phyloP scores from a whole-genome alignment of 2,329 filamentous ascomycete genomes.

The Reticulascus tulasneorum region DNA sequence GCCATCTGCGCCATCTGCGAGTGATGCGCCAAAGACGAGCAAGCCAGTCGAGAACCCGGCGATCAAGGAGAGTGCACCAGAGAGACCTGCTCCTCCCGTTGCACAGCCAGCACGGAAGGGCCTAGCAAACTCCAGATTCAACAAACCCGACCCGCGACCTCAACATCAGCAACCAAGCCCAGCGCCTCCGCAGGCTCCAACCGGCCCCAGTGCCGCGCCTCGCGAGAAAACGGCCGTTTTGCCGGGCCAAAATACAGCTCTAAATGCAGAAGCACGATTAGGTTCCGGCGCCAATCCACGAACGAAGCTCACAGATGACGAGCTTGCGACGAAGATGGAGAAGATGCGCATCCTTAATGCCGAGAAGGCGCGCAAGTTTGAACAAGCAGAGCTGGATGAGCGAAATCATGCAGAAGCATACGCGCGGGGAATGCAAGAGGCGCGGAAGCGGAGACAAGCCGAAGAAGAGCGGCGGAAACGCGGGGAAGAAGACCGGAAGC shows the following conservation, averaged over 20 bases:
- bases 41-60: conserved; percentile 3
- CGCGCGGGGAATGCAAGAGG: conserved; percentile 53
- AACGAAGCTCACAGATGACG: conserved; percentile 55
- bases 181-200: conserved; percentile 3
- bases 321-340: conserved; percentile 57
- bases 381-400: conserved; percentile 55
- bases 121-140: conserved; percentile 9
- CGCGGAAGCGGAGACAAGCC: conserved; percentile 44
- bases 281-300: conserved; percentile 56
- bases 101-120: not conserved
- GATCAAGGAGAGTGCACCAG: not conserved
- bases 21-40: not conserved
- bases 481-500: conserved; percentile 48
- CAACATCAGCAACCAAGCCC: conserved; percentile 3
- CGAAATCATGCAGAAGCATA: conserved; percentile 51
- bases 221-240: conserved; percentile 18
- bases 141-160: conserved; percentile 9
- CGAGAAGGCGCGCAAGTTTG: conserved; percentile 56
- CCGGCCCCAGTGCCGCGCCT: conserved; percentile 5
- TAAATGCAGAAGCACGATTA: conserved; percentile 38
- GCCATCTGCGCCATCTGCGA: conserved; percentile 4
- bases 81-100: not conserved
- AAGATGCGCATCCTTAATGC: conserved; percentile 55
- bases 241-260: conserved; percentile 23
- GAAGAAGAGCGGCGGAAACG: conserved; percentile 48